Conservation (phyloP, 2,329 filamentous ascomycete genomes). For the Harringtonia lauricola region DNA sequence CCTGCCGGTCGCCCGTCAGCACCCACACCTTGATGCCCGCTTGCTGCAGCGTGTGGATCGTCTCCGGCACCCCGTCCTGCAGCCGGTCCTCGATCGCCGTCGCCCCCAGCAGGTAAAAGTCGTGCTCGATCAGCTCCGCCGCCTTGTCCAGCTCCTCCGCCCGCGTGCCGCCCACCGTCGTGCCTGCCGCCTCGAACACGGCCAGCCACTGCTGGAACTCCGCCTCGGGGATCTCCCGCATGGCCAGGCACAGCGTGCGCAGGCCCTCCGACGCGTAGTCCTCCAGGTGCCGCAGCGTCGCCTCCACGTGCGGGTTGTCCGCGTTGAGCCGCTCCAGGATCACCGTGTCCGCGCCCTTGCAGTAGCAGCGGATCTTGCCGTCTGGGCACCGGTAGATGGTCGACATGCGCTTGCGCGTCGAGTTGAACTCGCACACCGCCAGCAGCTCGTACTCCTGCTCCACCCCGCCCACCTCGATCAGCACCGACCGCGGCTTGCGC, state of each 20-base stretch:
- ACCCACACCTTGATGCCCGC: slow-evolving; percentile 99
- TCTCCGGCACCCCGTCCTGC: slow-evolving; percentile 95
- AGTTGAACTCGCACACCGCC: slow-evolving; percentile 99
- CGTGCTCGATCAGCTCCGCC: slow-evolving; percentile 86
- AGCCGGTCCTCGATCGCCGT: slow-evolving; percentile 96
- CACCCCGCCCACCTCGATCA: slow-evolving; percentile 64
- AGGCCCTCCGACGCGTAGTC: slow-evolving; percentile 96
- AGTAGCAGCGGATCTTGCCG: slow-evolving; percentile 87
- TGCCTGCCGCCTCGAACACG: slow-evolving; percentile 78
- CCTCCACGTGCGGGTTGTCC: slow-evolving; percentile 77
- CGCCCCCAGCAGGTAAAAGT: slow-evolving; percentile 82
- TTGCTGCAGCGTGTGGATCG: slow-evolving; percentile 91
- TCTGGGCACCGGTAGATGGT: slow-evolving; percentile 94
- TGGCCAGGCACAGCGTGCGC: slow-evolving; percentile 85
- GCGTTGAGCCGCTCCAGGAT: slow-evolving; percentile 82
- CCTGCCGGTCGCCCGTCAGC: slow-evolving; percentile 90
- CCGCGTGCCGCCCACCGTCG: slow-evolving; percentile 84
- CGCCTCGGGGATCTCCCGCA: slow-evolving; percentile 83
- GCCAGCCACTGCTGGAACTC: slow-evolving; percentile 83
- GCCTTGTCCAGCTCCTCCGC: slow-evolving; percentile 95
- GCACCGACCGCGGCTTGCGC: slow-evolving; percentile 78
- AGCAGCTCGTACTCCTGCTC: slow-evolving; percentile 79
- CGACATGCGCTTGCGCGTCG: slow-evolving; percentile 94
- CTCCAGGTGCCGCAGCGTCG: slow-evolving; percentile 90
- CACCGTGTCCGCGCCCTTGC: slow-evolving; percentile 94